Base-by-base conservation (phyloP, 176 grass and related monocot species). In the Poa pratensis region DNA sequence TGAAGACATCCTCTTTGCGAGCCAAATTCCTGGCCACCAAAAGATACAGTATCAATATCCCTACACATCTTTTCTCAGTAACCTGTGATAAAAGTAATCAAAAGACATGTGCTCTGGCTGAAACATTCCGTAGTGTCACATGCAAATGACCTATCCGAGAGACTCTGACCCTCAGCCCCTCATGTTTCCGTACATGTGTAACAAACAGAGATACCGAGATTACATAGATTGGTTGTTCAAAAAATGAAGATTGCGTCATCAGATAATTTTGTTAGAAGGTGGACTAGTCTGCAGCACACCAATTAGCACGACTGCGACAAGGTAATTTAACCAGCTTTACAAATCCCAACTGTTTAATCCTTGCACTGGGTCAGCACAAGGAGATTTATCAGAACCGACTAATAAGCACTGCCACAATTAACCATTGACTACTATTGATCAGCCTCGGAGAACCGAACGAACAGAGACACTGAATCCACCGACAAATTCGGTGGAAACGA, bases 1-100 rank as follows among this genome's bases (percentile, higher is more conserved):
- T 17, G 14, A 65, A 82, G 87, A 26, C 82, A 77, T 70, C 69
- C 77, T 71, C 80, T 91, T 98, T 62, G 89, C 20, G 79, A 88
- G 52, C 83, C 55, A 14, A 92, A 84, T 86, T 89, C 87, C 88
- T 89, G 76, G 40, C 51, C 73, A 82, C 37, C 12, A 69, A 14
- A 88, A 73, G 11, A 46, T 34, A 52, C 28, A 30, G 28, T 30
- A 30, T 30, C 6, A 63, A 50, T 51, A 60, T 37, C 2, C 40
- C 11, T 40, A 50, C 11, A 88, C 39, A 62, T 62, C 12, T 69
- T 50, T 49, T 53, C 32, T 52, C 62, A 80, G 18, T 45, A 27
- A 27, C 17, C 30, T 75, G 30, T 72, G 57, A 60, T 60, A 24
- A 60, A 68, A 9, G 13, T 53, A 19, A 42, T 2, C 30, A 46